Conservation (phyloP, 169 alveolate genomes). For the Eimeria maxima region DNA sequence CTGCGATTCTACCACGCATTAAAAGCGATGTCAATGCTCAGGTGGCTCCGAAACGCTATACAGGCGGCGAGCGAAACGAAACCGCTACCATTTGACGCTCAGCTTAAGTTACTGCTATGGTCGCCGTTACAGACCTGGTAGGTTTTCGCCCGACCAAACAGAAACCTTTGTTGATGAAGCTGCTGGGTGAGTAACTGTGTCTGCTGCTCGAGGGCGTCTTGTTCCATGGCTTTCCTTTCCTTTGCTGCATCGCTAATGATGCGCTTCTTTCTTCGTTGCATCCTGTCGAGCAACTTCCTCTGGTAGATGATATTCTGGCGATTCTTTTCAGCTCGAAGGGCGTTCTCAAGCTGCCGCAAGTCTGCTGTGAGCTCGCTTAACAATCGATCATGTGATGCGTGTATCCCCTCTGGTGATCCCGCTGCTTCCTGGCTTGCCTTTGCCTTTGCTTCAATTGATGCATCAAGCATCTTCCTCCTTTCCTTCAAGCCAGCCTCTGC, state of each 20-base stretch:
- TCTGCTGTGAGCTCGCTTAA: constrained; percentile 50
- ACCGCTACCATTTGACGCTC: background rate
- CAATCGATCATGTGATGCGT: constrained; percentile 38
- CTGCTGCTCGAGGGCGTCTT: constrained; percentile 61
- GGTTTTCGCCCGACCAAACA: constrained; percentile 69
- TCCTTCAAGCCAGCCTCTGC: constrained; percentile 69
- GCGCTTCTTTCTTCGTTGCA: constrained; percentile 57
- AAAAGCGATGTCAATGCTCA: background rate
- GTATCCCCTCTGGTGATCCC: background rate
- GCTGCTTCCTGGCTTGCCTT: constrained; percentile 16
- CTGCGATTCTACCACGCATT: background rate
- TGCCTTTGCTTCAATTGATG: constrained; percentile 15
- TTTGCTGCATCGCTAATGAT: constrained; percentile 37
- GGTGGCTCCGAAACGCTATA: background rate
- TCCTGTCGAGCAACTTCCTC: constrained; percentile 13
- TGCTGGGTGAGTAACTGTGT: constrained; percentile 63
- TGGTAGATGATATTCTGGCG: constrained; percentile 61
- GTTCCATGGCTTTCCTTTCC: constrained; percentile 53
- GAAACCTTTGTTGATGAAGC: constrained; percentile 52
- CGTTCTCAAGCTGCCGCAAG: constrained; percentile 42
- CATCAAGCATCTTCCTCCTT: constrained; percentile 57
- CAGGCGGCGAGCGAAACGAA: background rate
- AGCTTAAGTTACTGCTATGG: background rate
- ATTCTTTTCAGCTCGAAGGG: constrained; percentile 46
- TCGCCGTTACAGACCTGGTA: constrained; percentile 6